Conservation (phyloP, 768 basidiomycete genomes). For the Boletellus ananas region DNA sequence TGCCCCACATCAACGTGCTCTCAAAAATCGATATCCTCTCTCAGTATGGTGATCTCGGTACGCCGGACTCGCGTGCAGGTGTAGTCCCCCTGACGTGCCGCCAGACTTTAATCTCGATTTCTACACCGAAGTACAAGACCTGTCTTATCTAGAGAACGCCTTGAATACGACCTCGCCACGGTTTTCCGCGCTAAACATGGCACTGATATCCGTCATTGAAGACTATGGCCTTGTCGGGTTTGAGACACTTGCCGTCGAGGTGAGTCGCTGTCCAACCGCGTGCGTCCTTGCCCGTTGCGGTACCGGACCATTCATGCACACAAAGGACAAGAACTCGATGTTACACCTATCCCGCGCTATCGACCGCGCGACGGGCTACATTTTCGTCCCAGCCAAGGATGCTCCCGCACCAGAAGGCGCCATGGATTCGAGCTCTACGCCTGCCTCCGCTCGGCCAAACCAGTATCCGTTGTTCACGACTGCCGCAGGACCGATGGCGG, state of each 20-base stretch:
- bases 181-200: slow-evolving; percentile 79
- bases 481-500: slow-evolving; percentile 52
- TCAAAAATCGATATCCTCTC: slow-evolving; percentile 92
- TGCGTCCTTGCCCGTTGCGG: neutral
- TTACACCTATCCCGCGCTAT: slow-evolving; percentile 76
- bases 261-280: slow-evolving; percentile 28
- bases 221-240: slow-evolving; percentile 93
- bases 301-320: neutral
- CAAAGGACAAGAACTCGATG: slow-evolving; percentile 93
- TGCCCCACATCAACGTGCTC: slow-evolving; percentile 97
- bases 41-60: slow-evolving; percentile 89
- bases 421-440: slow-evolving; percentile 27
- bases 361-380: slow-evolving; percentile 90
- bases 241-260: slow-evolving; percentile 96
- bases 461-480: slow-evolving; percentile 63
- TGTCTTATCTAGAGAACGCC: slow-evolving; percentile 78
- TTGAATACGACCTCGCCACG: slow-evolving; percentile 64
- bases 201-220: slow-evolving; percentile 89
- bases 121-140: slow-evolving; percentile 97
- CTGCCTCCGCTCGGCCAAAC: slow-evolving; percentile 54
- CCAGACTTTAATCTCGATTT: slow-evolving; percentile 96
- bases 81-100: neutral
- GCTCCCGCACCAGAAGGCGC: slow-evolving; percentile 33
- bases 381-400: slow-evolving; percentile 65
- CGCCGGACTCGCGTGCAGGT: slow-evolving; percentile 17